Conservation (phyloP, 2,329 filamentous ascomycete species). For the Parastagonospora nodorum region DNA sequence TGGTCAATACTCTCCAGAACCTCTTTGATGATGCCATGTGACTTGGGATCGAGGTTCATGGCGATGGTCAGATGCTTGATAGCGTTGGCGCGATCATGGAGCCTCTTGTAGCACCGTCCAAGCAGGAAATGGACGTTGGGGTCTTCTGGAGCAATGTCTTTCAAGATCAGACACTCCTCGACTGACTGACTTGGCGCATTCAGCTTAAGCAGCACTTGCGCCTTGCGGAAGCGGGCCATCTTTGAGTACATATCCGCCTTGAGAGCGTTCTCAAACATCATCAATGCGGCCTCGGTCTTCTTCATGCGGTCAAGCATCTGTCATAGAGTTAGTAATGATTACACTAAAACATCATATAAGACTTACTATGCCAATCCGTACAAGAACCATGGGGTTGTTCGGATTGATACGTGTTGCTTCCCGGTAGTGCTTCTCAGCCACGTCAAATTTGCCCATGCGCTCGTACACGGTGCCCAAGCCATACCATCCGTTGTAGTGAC, state of each 20-base stretch:
- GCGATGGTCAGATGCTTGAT: conserved; percentile 94
- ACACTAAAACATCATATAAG: not conserved
- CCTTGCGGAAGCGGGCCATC: conserved; percentile 90
- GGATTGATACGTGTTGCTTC: conserved; percentile 89
- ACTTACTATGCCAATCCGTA: conserved; percentile 82
- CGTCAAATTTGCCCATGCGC: conserved; percentile 87
- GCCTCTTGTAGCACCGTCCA: conserved; percentile 71
- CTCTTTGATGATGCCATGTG: conserved; percentile 92
- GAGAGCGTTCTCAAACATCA: conserved; percentile 81
- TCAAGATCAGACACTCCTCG: conserved; percentile 82
- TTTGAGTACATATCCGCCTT: conserved; percentile 80
- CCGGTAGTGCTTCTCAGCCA: conserved; percentile 89
- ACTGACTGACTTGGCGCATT: conserved; percentile 72
- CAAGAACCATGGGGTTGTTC: conserved; percentile 88
- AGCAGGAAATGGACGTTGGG: conserved; percentile 95
- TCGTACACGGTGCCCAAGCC: conserved; percentile 82
- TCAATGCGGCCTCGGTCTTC: conserved; percentile 76
- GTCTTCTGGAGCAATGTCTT: conserved; percentile 90
- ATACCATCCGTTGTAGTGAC: conserved; percentile 99
- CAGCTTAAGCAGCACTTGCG: conserved; percentile 81
- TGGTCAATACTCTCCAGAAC: conserved; percentile 92
- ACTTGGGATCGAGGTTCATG: conserved; percentile 94
- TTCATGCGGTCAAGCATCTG: conserved; percentile 79
- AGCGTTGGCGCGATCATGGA: conserved; percentile 69
- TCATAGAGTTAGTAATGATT: not conserved